A percentile compares a stretch with the other conserved stretches of the same genome.
phyloP scores from a whole-genome alignment of 225 moss, liverwort and hornwort species.

The Antitrichia curtipendula region DNA sequence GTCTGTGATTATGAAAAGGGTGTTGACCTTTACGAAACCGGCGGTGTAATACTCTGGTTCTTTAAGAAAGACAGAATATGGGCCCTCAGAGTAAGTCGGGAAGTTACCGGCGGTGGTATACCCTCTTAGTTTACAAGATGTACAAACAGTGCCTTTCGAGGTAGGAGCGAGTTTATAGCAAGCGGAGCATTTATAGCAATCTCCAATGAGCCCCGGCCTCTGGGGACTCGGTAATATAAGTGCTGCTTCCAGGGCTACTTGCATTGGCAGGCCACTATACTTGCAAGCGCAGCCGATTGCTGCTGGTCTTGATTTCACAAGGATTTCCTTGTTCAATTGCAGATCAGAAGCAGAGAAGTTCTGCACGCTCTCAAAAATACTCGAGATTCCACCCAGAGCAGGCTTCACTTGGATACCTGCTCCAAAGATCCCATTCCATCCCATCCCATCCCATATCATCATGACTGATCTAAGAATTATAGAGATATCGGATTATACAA shows the following conservation, averaged over 20 bases:
- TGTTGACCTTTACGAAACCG: neutral
- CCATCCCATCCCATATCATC: neutral
- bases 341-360: neutral
- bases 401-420: neutral
- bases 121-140: too few species aligned
- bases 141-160: neutral
- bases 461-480: neutral
- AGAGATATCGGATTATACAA: neutral
- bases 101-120: too few species aligned
- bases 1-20: neutral
- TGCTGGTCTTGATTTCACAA: neutral
- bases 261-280: neutral
- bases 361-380: neutral
- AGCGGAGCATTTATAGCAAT: neutral
- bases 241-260: neutral
- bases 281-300: neutral
- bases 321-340: neutral
- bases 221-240: neutral
- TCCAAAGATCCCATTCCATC: neutral
- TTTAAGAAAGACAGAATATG: too few species aligned
- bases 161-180: rapidly evolving
- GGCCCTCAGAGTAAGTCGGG: neutral
- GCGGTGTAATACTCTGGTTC: neutral
- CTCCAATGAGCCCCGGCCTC: neutral
- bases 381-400: neutral